phyloP scores from a whole-genome alignment of 768 basidiomycete species.

The Pleurotus tuoliensis region DNA sequence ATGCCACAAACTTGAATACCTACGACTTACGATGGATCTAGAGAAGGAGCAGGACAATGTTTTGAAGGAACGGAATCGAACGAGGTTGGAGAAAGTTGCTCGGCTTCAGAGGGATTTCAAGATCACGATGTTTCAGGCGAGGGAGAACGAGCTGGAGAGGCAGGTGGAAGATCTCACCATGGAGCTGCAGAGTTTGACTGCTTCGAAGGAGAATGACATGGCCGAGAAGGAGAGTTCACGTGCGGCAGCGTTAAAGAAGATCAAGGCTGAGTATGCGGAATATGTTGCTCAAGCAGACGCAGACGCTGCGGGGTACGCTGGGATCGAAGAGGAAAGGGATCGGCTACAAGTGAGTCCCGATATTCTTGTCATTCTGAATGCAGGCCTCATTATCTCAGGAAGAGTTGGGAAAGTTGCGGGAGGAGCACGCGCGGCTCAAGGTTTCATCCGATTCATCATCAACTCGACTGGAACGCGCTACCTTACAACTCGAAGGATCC shows the following conservation, averaged over 20 bases:
- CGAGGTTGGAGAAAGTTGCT: conserved; percentile 55
- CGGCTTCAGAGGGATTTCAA: conserved; percentile 62
- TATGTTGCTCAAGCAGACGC: conserved; percentile 35
- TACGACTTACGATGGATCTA: conserved; percentile 48
- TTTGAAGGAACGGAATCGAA: conserved; percentile 51
- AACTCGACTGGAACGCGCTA: conserved; percentile 53
- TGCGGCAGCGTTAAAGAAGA: conserved; percentile 20
- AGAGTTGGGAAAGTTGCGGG: conserved; percentile 37
- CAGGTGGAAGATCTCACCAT: conserved; percentile 52
- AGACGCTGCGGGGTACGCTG: conserved; percentile 33
- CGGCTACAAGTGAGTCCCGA: conserved; percentile 37
- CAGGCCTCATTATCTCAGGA: conserved; percentile 22
- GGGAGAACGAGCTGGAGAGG: conserved; percentile 56
- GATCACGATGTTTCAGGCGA: conserved; percentile 63
- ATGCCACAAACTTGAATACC: conserved; percentile 63
- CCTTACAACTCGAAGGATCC: conserved; percentile 55
- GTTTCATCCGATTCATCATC: conserved; percentile 40
- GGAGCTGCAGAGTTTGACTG: conserved; percentile 27
- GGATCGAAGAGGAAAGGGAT: conserved; percentile 39
- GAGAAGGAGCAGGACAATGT: conserved; percentile 49
- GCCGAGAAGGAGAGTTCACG: conserved; percentile 6
- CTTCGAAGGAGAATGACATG: conserved; percentile 8
- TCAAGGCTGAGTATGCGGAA: conserved; percentile 26
- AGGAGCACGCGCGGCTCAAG: conserved; percentile 46
- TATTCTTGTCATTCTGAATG: conserved; percentile 4